Evolutionary conservation across 768 basidiomycete genomes (phyloP).

Genomic region (Mycena chlorophos): DNA sequence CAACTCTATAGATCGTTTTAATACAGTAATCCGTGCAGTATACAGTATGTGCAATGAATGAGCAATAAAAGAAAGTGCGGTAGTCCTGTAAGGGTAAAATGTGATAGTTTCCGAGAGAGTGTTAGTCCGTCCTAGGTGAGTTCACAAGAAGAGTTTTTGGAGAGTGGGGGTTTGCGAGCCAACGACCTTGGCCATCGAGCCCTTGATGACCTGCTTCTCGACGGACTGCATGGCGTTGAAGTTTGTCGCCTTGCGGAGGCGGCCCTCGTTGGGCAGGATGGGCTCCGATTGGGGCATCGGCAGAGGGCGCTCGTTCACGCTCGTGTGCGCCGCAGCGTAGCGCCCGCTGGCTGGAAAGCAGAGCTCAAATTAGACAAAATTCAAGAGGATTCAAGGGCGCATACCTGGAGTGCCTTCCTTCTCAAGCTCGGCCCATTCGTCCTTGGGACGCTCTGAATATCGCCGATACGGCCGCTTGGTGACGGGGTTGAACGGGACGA

Average conservation of each 20-base stretch:
- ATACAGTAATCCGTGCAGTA: constrained; percentile 2
- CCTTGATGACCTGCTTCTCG: constrained; percentile 53
- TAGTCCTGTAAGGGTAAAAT: background rate
- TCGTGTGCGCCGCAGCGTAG: constrained; percentile 8
- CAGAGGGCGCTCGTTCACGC: constrained; percentile 23
- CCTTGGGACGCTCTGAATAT: constrained; percentile 57
- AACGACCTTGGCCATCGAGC: constrained; percentile 56
- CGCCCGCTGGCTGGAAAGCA: constrained; percentile 8
- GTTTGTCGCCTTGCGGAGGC: constrained; percentile 43
- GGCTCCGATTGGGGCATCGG: constrained; percentile 41
- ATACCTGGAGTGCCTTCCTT: constrained; percentile 54
- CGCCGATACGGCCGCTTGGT: constrained; percentile 60
- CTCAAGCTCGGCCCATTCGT: constrained; percentile 67
- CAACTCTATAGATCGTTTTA: background rate
- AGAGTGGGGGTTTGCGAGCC: constrained; percentile 27
- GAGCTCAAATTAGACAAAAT: background rate
- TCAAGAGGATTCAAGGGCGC: constrained; percentile 12
- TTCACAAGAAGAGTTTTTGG: constrained; percentile 29
- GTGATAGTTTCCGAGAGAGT: no score
- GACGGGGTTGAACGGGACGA: constrained; percentile 51
- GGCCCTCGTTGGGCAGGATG: constrained; percentile 37
- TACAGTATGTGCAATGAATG: background rate
- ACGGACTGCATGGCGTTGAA: constrained; percentile 37
- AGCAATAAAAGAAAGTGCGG: background rate
- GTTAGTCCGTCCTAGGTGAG: no score